Percentiles rank a stretch among this genome's conserved stretches.
Conservation (phyloP, 345 rosid genomes). For the Garcia nutans region DNA sequence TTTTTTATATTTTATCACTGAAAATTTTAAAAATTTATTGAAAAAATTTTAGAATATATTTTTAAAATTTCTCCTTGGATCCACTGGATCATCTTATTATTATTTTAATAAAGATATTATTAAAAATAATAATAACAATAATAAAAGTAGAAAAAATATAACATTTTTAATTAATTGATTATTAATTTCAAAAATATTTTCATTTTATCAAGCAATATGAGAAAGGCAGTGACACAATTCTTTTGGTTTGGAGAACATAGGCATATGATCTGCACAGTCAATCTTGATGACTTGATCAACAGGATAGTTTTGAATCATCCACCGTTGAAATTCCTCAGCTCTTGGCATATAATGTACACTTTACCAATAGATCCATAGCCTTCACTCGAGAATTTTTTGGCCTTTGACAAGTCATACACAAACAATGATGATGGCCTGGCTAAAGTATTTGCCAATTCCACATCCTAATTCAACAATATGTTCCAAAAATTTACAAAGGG, state of each 20-base stretch:
- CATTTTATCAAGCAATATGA: conserved; percentile 12
- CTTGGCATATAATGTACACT: conserved; percentile 9
- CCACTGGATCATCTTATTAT: too few relatives aligned
- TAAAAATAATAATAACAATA: too few relatives aligned
- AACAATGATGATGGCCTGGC: conserved; percentile 20
- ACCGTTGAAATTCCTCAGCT: conserved; percentile 19
- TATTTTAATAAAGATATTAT: too few relatives aligned
- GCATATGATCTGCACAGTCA: conserved; percentile 21
- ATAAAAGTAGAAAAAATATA: too few relatives aligned
- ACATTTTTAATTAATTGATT: too few relatives aligned
- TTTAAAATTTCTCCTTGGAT: too few relatives aligned
- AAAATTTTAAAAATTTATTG: too few relatives aligned
- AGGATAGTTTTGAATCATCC: conserved; percentile 22
- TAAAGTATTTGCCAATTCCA: conserved; percentile 19
- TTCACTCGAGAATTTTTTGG: conserved; percentile 1
- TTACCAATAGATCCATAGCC: conserved; percentile 18
- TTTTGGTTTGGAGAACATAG: conserved; percentile 21
- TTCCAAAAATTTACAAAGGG: not conserved
- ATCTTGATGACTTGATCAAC: conserved; percentile 20
- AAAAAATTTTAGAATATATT: too few relatives aligned
- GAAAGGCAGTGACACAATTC: conserved; percentile 15
- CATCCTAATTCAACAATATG: too few relatives aligned
- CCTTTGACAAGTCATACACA: not conserved
- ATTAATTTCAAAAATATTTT: not conserved
- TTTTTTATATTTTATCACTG: too few relatives aligned